Conservation (phyloP, 257 asterid genomes). For the Forsythia viridissima region DNA sequence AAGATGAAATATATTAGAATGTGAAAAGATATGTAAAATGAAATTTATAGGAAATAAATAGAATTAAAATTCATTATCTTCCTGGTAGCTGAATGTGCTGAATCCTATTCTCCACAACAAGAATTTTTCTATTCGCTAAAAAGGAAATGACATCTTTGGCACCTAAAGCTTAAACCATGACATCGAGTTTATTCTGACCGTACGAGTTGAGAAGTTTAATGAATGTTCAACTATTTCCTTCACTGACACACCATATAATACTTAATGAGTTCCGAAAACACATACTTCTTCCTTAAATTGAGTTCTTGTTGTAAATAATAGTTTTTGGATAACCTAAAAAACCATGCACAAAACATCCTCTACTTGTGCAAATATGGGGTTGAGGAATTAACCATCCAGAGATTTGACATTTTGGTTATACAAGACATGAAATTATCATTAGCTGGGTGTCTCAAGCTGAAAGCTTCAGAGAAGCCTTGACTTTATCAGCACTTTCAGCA, state of each 20-base stretch:
- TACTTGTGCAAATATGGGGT: not conserved
- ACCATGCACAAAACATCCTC: not conserved
- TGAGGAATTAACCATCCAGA: not conserved
- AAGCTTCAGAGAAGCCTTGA: conserved; percentile 14
- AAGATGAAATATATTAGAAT: conserved; percentile 13
- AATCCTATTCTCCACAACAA: not conserved
- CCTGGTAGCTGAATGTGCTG: not conserved
- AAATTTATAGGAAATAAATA: not conserved
- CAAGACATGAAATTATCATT: conserved; percentile 34
- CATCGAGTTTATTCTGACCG: not conserved
- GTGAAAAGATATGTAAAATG: not conserved
- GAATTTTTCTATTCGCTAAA: no score
- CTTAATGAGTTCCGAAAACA: not conserved
- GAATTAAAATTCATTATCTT: not conserved
- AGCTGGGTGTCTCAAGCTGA: conserved; percentile 8
- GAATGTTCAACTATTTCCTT: not conserved
- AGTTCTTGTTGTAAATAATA: not conserved
- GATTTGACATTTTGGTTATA: not conserved
- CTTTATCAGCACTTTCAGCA: conserved; percentile 14
- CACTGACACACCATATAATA: not conserved
- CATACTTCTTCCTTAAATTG: not conserved
- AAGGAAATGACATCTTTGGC: not conserved
- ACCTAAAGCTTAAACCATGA: not conserved
- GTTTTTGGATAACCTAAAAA: no score
- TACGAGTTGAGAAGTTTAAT: not conserved